Evolutionary conservation across 371 early-diverging fungal genomes (phyloP).

Genomic region (Mortierella sp.): DNA sequence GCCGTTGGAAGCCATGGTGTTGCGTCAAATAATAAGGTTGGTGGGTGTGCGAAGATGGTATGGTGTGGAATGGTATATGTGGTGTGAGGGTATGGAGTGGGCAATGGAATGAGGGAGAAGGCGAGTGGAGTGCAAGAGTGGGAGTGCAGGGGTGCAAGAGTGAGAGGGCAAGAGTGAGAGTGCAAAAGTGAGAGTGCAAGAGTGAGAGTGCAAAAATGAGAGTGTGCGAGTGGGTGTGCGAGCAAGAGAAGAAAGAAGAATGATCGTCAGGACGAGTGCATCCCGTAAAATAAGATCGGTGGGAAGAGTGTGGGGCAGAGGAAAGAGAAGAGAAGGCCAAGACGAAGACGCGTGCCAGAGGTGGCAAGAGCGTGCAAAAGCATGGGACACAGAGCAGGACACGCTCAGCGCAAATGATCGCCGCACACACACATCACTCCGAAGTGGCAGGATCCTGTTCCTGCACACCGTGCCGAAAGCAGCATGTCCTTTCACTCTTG

Average conservation of each 20-base stretch:
- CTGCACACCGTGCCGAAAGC: no score
- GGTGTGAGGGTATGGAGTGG: neutral
- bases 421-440: no score
- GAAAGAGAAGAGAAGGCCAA: neutral
- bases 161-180: no score
- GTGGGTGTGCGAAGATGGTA: constrained; percentile 44
- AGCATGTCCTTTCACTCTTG: no score
- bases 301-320: neutral
- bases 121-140: no score
- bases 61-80: no score
- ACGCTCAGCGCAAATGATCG: neutral
- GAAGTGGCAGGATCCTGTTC: no score
- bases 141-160: no score
- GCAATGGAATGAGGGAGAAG: constrained; percentile 1
- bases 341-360: neutral
- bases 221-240: neutral
- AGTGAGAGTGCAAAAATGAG: neutral
- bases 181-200: no score
- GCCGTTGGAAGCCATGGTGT: constrained; percentile 9
- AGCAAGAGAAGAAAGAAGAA: neutral
- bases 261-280: neutral
- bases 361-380: neutral
- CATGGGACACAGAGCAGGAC: no score
- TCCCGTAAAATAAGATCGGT: neutral
- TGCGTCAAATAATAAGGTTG: neutral